Conservation (phyloP, 1,139 yeast genomes). For the Candida frijolesensis region DNA sequence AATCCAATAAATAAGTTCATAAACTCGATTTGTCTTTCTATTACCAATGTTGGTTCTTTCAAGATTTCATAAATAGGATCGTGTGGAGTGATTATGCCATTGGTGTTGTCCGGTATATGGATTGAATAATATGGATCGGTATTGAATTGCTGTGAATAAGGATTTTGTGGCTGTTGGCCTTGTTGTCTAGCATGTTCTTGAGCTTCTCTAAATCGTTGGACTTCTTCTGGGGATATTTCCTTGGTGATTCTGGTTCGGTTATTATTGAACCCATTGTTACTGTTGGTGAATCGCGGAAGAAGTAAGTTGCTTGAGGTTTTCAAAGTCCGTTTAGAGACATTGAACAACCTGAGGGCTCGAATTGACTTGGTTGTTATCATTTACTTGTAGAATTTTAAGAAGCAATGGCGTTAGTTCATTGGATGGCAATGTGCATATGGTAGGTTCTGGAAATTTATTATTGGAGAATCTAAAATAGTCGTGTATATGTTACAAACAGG, state of each 20-base stretch:
- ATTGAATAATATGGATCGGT: slow-evolving; percentile 17
- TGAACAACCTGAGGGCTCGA: neutral
- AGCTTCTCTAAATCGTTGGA: slow-evolving; percentile 24
- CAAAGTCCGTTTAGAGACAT: neutral
- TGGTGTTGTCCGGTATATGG: slow-evolving; percentile 43
- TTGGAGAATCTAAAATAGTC: neutral
- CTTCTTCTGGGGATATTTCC: slow-evolving; percentile 45
- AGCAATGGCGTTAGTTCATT: neutral
- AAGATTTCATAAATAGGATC: slow-evolving; percentile 62
- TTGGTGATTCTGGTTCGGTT: slow-evolving; percentile 33
- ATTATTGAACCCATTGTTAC: neutral
- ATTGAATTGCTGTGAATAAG: slow-evolving; percentile 7
- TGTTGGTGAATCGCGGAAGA: slow-evolving; percentile 4
- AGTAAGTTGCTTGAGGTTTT: neutral
- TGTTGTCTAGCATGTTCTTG: slow-evolving; percentile 15
- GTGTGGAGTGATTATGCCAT: slow-evolving; percentile 51
- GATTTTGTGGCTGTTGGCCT: slow-evolving; percentile 20
- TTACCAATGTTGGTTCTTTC: slow-evolving; percentile 78
- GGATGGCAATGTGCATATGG: slow-evolving; percentile 1
- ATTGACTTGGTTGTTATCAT: neutral
- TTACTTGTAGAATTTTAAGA: neutral
- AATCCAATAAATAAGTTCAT: slow-evolving; percentile 86
- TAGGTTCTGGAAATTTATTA: slow-evolving; percentile 2
- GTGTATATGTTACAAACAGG: neutral
- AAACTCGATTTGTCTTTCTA: slow-evolving; percentile 85